phyloP scores from a whole-genome alignment of 768 basidiomycete species.

The Gloeophyllum trabeum region DNA sequence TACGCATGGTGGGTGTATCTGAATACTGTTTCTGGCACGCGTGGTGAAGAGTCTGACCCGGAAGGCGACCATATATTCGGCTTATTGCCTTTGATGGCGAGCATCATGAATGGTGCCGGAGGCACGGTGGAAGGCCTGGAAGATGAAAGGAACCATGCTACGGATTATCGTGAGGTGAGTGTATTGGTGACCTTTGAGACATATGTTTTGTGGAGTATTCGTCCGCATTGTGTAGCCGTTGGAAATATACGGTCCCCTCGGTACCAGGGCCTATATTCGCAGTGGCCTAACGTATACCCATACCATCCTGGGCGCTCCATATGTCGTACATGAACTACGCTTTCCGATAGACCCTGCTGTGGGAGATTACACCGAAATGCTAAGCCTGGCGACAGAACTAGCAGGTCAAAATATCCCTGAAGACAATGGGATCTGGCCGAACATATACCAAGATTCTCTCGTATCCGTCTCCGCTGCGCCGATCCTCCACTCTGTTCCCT shows the following conservation, averaged over 20 bases:
- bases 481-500: constrained; percentile 71
- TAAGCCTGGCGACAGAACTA: constrained; percentile 42
- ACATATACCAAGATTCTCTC: constrained; percentile 44
- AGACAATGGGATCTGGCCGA: constrained; percentile 49
- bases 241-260: constrained; percentile 81
- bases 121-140: constrained; percentile 45
- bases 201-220: background rate
- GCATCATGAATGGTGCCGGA: constrained; percentile 64
- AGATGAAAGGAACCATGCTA: constrained; percentile 38
- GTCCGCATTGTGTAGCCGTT: constrained; percentile 37
- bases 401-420: constrained; percentile 54
- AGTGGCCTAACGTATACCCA: constrained; percentile 56
- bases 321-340: constrained; percentile 77
- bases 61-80: constrained; percentile 80
- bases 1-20: constrained; percentile 53
- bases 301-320: constrained; percentile 52
- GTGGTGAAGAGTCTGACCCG: background rate
- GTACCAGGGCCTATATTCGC: constrained; percentile 75
- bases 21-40: background rate
- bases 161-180: constrained; percentile 6
- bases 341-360: constrained; percentile 43
- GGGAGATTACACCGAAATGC: constrained; percentile 36
- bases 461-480: constrained; percentile 68
- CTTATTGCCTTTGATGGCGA: constrained; percentile 54
- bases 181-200: background rate